Evolutionary conservation across 257 asterid species (phyloP).

Genomic region (Hygrophila difformis): DNA sequence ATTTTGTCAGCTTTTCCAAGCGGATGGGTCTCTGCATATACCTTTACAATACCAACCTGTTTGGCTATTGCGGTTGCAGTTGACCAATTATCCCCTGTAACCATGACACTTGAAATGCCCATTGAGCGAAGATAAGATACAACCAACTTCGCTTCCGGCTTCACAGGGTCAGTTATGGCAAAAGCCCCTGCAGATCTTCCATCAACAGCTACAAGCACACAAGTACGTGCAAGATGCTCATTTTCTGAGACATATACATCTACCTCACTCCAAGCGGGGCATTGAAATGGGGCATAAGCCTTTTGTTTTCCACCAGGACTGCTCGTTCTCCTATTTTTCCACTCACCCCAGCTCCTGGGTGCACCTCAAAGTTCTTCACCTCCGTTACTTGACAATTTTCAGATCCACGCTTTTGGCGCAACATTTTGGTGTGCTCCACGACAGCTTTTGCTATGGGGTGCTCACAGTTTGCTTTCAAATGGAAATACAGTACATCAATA

Average conservation of each 20-base stretch:
- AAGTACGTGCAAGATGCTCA: slow-evolving; percentile 81
- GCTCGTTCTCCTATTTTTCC: slow-evolving; percentile 64
- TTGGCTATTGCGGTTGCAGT: slow-evolving; percentile 78
- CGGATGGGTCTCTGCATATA: slow-evolving; percentile 95
- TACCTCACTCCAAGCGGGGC: slow-evolving; percentile 54
- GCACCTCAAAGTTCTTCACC: slow-evolving; percentile 80
- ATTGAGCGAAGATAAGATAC: slow-evolving; percentile 65
- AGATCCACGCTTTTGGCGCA: slow-evolving; percentile 34
- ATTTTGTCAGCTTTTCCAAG: slow-evolving; percentile 91
- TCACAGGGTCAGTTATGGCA: slow-evolving; percentile 89
- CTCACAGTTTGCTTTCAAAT: slow-evolving; percentile 95
- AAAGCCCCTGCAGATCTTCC: slow-evolving; percentile 78
- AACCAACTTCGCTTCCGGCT: slow-evolving; percentile 73
- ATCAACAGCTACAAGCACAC: slow-evolving; percentile 73
- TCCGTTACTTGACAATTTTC: slow-evolving; percentile 39
- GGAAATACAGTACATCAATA: too few species aligned
- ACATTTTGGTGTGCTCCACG: slow-evolving; percentile 67
- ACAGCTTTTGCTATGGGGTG: slow-evolving; percentile 95
- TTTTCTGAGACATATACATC: slow-evolving; percentile 54
- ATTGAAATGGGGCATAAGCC: slow-evolving; percentile 54
- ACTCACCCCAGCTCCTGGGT: slow-evolving; percentile 84
- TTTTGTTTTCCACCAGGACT: slow-evolving; percentile 72
- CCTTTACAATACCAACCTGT: slow-evolving; percentile 76
- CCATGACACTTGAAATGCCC: slow-evolving; percentile 82
- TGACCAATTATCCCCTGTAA: slow-evolving; percentile 99